Percentiles rank a stretch among this genome's conserved stretches.
These are phyloP conservation scores for Sclerotinia borealis DNA, from an alignment of 2,329 filamentous ascomycete genomes.

Conservation along the genomic window DNA sequence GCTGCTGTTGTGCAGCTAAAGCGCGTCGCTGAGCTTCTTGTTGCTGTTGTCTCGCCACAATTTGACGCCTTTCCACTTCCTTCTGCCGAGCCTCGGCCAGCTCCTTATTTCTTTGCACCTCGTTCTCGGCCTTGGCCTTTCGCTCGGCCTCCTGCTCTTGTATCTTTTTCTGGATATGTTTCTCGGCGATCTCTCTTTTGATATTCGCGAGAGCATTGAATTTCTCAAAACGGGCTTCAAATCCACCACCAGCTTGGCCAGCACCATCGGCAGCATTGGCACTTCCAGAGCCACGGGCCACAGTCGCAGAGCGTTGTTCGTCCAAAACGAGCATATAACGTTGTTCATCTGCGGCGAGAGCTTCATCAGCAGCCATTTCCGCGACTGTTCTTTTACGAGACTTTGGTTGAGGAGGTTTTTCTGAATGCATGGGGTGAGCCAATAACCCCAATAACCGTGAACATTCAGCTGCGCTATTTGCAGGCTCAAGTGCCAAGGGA, in stretches of 20 bases:
- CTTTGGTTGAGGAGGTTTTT: conserved; percentile 76
- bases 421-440: conserved; percentile 70
- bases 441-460: conserved; percentile 66
- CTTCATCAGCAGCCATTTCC: conserved; percentile 92
- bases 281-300: conserved; percentile 49
- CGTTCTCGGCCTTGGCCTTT: conserved; percentile 42
- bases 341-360: conserved; percentile 80
- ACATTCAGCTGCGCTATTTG: conserved; percentile 60
- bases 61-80: conserved; percentile 28
- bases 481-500: conserved; percentile 72
- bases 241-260: conserved; percentile 64
- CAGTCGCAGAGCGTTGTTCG: conserved; percentile 64
- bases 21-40: conserved; percentile 32
- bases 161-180: conserved; percentile 68
- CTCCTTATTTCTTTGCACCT: conserved; percentile 39
- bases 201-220: conserved; percentile 91
- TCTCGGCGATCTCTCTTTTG: conserved; percentile 69
- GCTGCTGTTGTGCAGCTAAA: conserved; percentile 38
- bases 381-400: conserved; percentile 88
- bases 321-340: conserved; percentile 90
- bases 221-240: conserved; percentile 80
- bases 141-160: conserved; percentile 47
- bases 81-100: conserved; percentile 28
- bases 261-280: conserved; percentile 62
- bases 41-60: conserved; percentile 25